Percentiles rank a stretch among this genome's conserved stretches.
Evolutionary conservation across 768 basidiomycete genomes (phyloP).

Genomic region (Gloeopeniophorella convolvens): DNA sequence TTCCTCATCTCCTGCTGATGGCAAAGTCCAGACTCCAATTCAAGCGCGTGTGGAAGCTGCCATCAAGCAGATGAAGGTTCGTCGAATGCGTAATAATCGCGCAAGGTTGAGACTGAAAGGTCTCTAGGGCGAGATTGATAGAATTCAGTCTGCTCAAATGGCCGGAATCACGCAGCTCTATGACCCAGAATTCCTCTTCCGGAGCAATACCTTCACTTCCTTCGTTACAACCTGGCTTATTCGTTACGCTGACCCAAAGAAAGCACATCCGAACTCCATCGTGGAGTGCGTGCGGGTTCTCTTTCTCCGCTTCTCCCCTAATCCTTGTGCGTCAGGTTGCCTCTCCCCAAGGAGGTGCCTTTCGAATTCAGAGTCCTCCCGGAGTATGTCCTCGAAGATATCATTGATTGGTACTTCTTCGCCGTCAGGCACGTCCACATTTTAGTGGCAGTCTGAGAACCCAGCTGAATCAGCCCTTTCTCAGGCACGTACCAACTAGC

Average conservation of each 20-base stretch:
- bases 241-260: constrained; percentile 77
- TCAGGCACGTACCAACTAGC: constrained; percentile 64
- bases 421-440: constrained; percentile 57
- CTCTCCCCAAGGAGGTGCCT: constrained; percentile 80
- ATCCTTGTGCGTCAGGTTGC: constrained; percentile 49
- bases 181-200: constrained; percentile 78
- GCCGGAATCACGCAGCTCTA: constrained; percentile 81
- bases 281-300: constrained; percentile 48
- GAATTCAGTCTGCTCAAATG: constrained; percentile 64
- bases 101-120: neutral
- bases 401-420: constrained; percentile 85
- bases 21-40: constrained; percentile 47
- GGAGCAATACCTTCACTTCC: constrained; percentile 75
- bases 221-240: constrained; percentile 95
- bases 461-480: neutral
- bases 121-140: constrained; percentile 58
- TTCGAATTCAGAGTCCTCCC: constrained; percentile 82
- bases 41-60: constrained; percentile 74
- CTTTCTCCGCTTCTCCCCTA: neutral
- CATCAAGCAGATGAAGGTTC: constrained; percentile 74
- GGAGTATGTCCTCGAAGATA: constrained; percentile 91
- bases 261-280: constrained; percentile 61
- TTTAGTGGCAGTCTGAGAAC: neutral
- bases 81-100: too few species aligned
- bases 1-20: neutral